These are phyloP conservation scores for Scytalidium sp. DNA, from an alignment of 2,329 filamentous ascomycete species.

Conservation along the genomic window DNA sequence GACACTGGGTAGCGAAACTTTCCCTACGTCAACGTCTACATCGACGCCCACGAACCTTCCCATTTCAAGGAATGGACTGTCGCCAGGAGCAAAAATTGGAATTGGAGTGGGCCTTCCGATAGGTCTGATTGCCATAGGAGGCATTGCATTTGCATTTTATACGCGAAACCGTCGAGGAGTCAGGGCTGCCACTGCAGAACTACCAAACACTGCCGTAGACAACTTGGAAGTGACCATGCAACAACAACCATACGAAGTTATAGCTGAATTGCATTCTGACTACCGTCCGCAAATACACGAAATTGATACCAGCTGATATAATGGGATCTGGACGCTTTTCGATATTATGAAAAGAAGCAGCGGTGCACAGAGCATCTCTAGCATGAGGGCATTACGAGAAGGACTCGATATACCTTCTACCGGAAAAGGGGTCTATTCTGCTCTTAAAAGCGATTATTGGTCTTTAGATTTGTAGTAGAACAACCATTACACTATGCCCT, in stretches of 20 bases:
- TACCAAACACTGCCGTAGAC: neutral
- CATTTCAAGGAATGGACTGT: neutral
- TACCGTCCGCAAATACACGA: too few species aligned
- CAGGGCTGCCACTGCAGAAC: neutral
- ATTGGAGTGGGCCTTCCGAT: neutral
- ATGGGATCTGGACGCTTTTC: too few species aligned
- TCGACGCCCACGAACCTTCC: neutral
- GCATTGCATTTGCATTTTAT: neutral
- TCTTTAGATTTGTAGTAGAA: conserved; percentile 11
- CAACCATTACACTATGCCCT: conserved; percentile 11
- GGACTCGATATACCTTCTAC: too few species aligned
- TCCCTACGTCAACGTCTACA: neutral
- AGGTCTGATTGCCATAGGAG: neutral
- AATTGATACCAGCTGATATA: too few species aligned
- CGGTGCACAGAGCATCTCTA: too few species aligned
- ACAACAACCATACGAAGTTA: too few species aligned
- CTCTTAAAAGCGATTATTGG: conserved; percentile 2
- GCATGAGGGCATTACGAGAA: too few species aligned
- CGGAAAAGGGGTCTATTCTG: neutral
- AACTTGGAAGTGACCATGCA: too few species aligned
- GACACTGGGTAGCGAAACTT: too few species aligned
- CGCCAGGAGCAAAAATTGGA: neutral
- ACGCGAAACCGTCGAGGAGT: neutral
- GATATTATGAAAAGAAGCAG: too few species aligned
- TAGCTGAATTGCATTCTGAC: too few species aligned